Evolutionary conservation across 192 early-diverging fungal species (phyloP).

Genomic region (Umbelopsis sp.): DNA sequence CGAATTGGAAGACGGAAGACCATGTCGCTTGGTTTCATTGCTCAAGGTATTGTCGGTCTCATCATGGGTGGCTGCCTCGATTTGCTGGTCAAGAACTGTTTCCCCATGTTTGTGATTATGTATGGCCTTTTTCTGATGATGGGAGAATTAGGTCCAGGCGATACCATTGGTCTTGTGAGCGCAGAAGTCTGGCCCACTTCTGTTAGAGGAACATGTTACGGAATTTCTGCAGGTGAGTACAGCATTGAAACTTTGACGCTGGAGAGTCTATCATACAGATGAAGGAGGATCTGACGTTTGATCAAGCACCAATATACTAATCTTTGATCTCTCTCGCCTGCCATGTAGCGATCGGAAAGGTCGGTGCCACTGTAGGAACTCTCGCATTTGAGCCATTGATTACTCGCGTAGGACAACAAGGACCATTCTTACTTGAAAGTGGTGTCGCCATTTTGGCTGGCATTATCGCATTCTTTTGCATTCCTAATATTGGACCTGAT

Average conservation of each 20-base stretch:
- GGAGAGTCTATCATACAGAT: too few relatives aligned
- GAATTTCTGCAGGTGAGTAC: slow-evolving; percentile 42
- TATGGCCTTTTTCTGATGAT: slow-evolving; percentile 47
- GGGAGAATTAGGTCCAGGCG: slow-evolving; percentile 48
- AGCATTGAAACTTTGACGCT: too few relatives aligned
- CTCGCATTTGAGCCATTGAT: slow-evolving; percentile 33
- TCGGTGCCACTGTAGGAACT: slow-evolving; percentile 37
- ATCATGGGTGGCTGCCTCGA: slow-evolving; percentile 51
- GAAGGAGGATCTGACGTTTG: too few relatives aligned
- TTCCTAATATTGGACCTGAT: slow-evolving; percentile 25
- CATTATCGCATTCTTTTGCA: slow-evolving; percentile 23
- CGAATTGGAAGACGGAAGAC: slow-evolving; percentile 56
- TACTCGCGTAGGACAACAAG: slow-evolving; percentile 24
- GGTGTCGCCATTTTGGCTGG: slow-evolving; percentile 29
- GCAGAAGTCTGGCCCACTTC: slow-evolving; percentile 45
- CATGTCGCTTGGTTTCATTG: slow-evolving; percentile 56
- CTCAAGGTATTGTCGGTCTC: slow-evolving; percentile 50
- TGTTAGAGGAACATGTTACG: slow-evolving; percentile 48
- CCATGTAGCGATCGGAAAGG: slow-evolving; percentile 38
- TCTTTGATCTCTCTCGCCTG: neutral
- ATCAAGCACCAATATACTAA: too few relatives aligned
- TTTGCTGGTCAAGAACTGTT: slow-evolving; percentile 39
- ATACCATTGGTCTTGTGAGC: slow-evolving; percentile 38
- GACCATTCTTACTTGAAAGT: slow-evolving; percentile 33
- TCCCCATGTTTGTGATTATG: slow-evolving; percentile 49